Evolutionary conservation across 352 stramenopile species (phyloP), one percentile per base, ranked within the genome.

Genomic region (Phytopythium litorale): DNA sequence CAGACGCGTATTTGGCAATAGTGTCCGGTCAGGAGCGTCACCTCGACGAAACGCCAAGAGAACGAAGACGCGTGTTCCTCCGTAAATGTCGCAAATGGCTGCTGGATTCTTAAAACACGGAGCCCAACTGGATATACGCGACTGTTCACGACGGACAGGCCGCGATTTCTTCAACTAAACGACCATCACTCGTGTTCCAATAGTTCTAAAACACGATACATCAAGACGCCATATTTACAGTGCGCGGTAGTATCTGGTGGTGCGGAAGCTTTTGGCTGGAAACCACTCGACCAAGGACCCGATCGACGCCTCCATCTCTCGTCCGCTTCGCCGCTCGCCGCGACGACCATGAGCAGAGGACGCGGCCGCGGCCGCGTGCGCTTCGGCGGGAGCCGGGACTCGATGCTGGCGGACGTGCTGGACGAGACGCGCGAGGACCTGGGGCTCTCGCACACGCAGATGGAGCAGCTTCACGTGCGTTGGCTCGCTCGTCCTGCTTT

Each of bases 351-450:
- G 78, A 88, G 76, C 54, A 69, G 81, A 71, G 81, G 81, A 79
- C 71, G 81, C 7, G 81, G 81, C 28, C 81, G 78, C 23, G 76
- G 78, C 13, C 81, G 81, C 62, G 77, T 88, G 62, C 81, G 81
- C 68, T 90, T 90, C 60, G 81, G 81, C 60, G 78, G 81, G n/a
- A 90, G 81, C 62, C 72, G 76, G 58, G 78, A 90, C 63, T 82
- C 81, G 38, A 73, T 74, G 75, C 70, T 88, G n/a, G 68, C 75
- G 1, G 78, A 90, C 50, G 72, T 90, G 40, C 78, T 90, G 57
- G 81, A 90, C 52, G 78, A 90, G 64, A 90, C 78, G 48, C 81
- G 81, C 45, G 81, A 90, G 60, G 81, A 90, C 48, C 65, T 90
- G 19, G 81, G 81, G 0, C 77, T 90, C 42, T 87, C 78, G 23